Percentiles rank a stretch among this genome's conserved stretches.
Evolutionary conservation across 164 flowering plant genomes (phyloP).

Genomic region (Malania oleifera): DNA sequence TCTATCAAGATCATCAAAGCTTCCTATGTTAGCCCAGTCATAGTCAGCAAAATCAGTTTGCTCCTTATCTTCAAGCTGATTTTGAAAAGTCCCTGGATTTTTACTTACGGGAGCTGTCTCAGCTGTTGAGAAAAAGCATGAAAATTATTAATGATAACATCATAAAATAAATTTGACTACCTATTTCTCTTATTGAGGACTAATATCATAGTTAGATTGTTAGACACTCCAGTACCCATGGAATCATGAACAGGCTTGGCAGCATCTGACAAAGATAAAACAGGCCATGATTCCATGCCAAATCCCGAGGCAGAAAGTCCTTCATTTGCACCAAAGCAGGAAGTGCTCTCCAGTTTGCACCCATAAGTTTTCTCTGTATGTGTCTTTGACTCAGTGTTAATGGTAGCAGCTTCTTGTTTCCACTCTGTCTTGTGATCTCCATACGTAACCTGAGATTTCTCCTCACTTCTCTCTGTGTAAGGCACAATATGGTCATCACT

Average conservation of each 20-base stretch:
- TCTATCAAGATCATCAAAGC: conserved; percentile 78
- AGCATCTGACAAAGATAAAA: conserved; percentile 25
- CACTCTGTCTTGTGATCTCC: conserved; percentile 36
- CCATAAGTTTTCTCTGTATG: conserved; percentile 18
- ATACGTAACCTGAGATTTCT: conserved; percentile 19
- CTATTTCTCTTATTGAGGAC: neutral
- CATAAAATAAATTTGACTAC: neutral
- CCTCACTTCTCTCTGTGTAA: conserved; percentile 40
- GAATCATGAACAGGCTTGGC: conserved; percentile 28
- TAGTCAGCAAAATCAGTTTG: conserved; percentile 56
- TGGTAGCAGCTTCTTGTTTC: conserved; percentile 26
- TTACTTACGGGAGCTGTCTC: conserved; percentile 28
- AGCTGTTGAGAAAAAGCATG: conserved; percentile 22
- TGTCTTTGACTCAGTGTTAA: conserved; percentile 33
- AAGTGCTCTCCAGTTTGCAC: conserved; percentile 24
- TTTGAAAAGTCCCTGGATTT: conserved; percentile 32
- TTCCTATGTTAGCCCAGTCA: conserved; percentile 76
- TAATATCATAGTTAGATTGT: conserved; percentile 11
- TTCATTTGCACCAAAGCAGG: conserved; percentile 23
- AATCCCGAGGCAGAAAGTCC: conserved; percentile 24
- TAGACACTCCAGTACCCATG: conserved; percentile 26
- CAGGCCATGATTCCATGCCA: conserved; percentile 35
- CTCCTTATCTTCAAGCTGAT: conserved; percentile 37
- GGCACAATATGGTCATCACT: conserved; percentile 71
- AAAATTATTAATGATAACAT: neutral